These are phyloP conservation scores for Coemansia sp. DNA, from an alignment of 192 early-diverging fungal species.

Conservation along the genomic window DNA sequence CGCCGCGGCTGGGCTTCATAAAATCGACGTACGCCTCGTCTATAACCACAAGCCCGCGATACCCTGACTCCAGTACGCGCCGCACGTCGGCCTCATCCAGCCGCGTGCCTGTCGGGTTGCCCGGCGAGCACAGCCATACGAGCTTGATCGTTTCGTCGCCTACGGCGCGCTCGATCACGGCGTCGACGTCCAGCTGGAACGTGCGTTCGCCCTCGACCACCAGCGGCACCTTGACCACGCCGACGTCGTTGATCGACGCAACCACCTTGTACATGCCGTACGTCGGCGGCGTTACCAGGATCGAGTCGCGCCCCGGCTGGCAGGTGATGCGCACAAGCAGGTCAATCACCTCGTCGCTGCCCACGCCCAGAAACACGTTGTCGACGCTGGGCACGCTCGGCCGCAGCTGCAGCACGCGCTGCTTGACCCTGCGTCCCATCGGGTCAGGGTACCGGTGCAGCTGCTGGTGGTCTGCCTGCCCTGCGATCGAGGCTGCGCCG, in stretches of 20 bases:
- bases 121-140: conserved; percentile 95
- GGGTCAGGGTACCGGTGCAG: conserved; percentile 98
- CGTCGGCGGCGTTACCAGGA: conserved; percentile 94
- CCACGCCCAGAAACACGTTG: conserved; percentile 93
- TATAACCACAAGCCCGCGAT: conserved; percentile 87
- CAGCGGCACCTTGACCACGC: conserved; percentile 82
- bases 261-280: conserved; percentile 98
- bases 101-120: conserved; percentile 94
- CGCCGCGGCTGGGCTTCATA: conserved; percentile 62
- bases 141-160: conserved; percentile 84
- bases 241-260: conserved; percentile 93
- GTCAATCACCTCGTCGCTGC: conserved; percentile 96
- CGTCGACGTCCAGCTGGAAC: conserved; percentile 52
- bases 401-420: conserved; percentile 70
- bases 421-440: conserved; percentile 81
- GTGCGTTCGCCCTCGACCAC: conserved; percentile 62
- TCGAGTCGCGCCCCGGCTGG: conserved; percentile 84
- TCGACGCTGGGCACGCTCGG: conserved; percentile 61
- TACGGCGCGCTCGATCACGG: conserved; percentile 54
- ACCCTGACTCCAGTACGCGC: conserved; percentile 50
- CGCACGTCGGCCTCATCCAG: conserved; percentile 65
- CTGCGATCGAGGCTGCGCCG: conserved; percentile 17
- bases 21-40: conserved; percentile 99
- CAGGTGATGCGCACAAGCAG: conserved; percentile 86
- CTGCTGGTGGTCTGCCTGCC: conserved; percentile 36